Percentiles rank a stretch among this genome's conserved stretches.
Evolutionary conservation across 805 yeast species (phyloP).

Genomic region (Wickerhamiella lipophila): DNA sequence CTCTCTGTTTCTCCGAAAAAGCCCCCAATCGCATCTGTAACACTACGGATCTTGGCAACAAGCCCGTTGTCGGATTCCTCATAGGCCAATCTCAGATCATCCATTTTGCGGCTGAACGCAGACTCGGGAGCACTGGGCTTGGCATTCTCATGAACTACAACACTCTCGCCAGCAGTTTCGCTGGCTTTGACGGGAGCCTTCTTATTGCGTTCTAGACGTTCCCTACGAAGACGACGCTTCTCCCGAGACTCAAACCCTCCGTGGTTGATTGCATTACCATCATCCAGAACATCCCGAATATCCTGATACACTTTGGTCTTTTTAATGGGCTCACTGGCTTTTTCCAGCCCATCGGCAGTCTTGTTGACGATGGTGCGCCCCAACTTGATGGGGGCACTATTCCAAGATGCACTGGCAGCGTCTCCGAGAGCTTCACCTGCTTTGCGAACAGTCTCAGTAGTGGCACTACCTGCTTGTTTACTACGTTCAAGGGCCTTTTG

Average conservation of each 20-base stretch:
- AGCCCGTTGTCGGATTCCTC: slow-evolving; percentile 93
- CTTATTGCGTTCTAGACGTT: slow-evolving; percentile 28
- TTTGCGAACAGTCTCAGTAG: slow-evolving; percentile 61
- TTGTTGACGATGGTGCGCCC: slow-evolving; percentile 75
- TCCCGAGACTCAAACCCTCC: slow-evolving; percentile 89
- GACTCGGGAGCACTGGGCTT: slow-evolving; percentile 63
- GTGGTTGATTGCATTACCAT: slow-evolving; percentile 75
- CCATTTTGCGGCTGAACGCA: slow-evolving; percentile 51
- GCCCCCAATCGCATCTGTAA: slow-evolving; percentile 68
- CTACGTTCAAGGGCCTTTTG: slow-evolving; percentile 85
- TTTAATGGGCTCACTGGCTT: slow-evolving; percentile 83
- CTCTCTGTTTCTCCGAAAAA: slow-evolving; percentile 93
- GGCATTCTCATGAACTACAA: slow-evolving; percentile 72
- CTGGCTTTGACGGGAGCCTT: slow-evolving; percentile 63
- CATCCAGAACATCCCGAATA: slow-evolving; percentile 77
- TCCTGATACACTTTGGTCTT: slow-evolving; percentile 82
- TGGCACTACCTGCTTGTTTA: slow-evolving; percentile 53
- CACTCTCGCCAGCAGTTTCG: slow-evolving; percentile 55
- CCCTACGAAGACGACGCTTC: slow-evolving; percentile 61
- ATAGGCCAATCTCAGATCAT: slow-evolving; percentile 46
- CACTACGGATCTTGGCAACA: slow-evolving; percentile 63
- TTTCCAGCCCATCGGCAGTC: slow-evolving; percentile 74
- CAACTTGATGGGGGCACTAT: slow-evolving; percentile 77
- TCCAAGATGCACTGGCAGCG: slow-evolving; percentile 90
- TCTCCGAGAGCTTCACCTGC: slow-evolving; percentile 92